Base-by-base conservation (phyloP, 768 basidiomycete species). In the Hemileccinum impolitum region DNA sequence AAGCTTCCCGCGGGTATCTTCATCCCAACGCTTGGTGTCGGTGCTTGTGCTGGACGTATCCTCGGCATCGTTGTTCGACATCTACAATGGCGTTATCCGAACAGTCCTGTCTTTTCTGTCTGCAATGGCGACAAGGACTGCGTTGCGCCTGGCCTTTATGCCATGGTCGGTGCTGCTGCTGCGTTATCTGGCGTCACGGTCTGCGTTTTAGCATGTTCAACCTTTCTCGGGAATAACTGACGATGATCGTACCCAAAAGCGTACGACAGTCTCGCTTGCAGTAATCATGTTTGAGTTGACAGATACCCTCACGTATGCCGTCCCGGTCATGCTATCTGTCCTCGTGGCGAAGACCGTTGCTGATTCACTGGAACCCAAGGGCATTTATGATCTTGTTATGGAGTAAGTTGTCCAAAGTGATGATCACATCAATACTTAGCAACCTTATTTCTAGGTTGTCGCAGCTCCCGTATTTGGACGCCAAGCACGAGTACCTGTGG, bases 211-310 rank as follows among this genome's bases (percentile, higher is more conserved):
- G 4, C 25, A n/a, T 45, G n/a, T 42, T n/a, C 36, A 26, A 13
- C 6, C 21, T 41, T 42, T 39, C 11, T 35, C 31, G n/a, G 17
- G 37, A 38, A 23, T 32, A 28, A 43, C 48, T 57, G 52, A 50
- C 34, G 31, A 46, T 55, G 30, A 39, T 40, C 17, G 30, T 31
- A 18, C 48, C 42, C 50, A 38, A 51, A 23, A 90, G 85, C 75
- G 91, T 31, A 93, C 90, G 19, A 94, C 91, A 0, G 89, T 98
- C 21, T 94, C 93, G 0, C 78, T 97, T 48, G 93, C 93, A 4
- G 96, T 98, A 43, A 99, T 98, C 68, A 91, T 87, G 74, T 92
- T 97, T 62, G 95, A 98, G 62, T 74, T 98, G 36, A 95, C 95
- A 4, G 88, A 91, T 56, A 92, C 92, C 1, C 72, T 99, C 55